Evolutionary conservation across 106 monocot genomes (phyloP), one percentile per base, ranked within the genome.

Genomic region (Acanthochlamys bracteata): DNA sequence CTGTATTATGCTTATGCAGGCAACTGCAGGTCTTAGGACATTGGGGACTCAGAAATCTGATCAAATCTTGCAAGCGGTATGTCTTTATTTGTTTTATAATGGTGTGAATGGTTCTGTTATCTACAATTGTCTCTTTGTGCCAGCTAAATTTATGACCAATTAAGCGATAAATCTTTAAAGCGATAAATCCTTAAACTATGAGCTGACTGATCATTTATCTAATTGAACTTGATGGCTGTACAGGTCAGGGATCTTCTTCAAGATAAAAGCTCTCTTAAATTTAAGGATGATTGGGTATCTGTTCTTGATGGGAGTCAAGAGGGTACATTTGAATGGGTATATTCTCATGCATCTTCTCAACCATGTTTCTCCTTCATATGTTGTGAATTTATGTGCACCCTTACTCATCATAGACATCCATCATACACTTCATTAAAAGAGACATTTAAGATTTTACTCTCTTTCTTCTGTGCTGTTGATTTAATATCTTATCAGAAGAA

Each of bases 221-320:
- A 55, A 55, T 21, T 22, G n/a, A 55, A 10, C 20, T 22, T 21
- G 10, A 55, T 20, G 17, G 2, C 20, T 33, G 7, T 71, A 47
- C 79, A 93, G 93, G 93, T 93, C 24, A 81, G 72, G 73, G 69
- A 81, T 86, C 79, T 93, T 21, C 71, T 89, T 61, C 73, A 69
- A 22, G 76, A 81, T 7, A 86, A 79, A 66, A 86, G 83, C 57
- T 89, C 86, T 20, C 63, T 93, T 11, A 93, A 86, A 65, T 83
- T 64, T 53, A 68, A 86, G 60, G 64, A 66, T 39, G 86, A 89
- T 69, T 85, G 86, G 89, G 83, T 89, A 14, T 74, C 81, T 73
- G 93, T 93, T 64, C 89, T 93, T 49, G 89, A 93, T 77, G 93
- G 93, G 76, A 79, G 79, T 57, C 89, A 89, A 64, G 93, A 89